A percentile compares a stretch with the other conserved stretches of the same genome.
phyloP scores from a whole-genome alignment of 768 basidiomycete species.

The Boletus patriciae region DNA sequence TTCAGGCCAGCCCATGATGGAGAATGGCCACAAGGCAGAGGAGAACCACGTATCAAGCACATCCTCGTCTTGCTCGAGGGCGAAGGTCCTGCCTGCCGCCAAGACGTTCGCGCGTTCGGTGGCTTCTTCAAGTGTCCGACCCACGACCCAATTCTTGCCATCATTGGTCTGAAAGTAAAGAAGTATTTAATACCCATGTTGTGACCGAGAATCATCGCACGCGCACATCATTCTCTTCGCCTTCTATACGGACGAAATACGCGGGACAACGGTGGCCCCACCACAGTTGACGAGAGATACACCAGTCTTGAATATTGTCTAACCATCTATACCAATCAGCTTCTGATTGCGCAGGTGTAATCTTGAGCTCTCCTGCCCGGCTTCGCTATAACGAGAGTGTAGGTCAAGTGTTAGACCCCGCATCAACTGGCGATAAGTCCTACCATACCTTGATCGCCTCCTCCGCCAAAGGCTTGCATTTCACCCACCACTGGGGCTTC shows the following conservation, averaged over 20 bases:
- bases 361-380: slow-evolving; percentile 78
- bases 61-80: slow-evolving; percentile 90
- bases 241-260: slow-evolving; percentile 87
- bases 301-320: slow-evolving; percentile 97
- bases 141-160: slow-evolving; percentile 89
- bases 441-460: slow-evolving; percentile 75
- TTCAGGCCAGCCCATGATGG: slow-evolving; percentile 97
- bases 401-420: not conserved
- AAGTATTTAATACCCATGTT: not conserved
- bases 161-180: slow-evolving; percentile 50
- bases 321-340: slow-evolving; percentile 97
- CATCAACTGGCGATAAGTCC: not conserved
- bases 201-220: not conserved
- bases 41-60: slow-evolving; percentile 99
- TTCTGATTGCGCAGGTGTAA: slow-evolving; percentile 83
- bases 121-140: slow-evolving; percentile 75
- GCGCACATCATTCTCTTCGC: slow-evolving; percentile 63
- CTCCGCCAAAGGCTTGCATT: slow-evolving; percentile 86
- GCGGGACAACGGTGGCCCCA: slow-evolving; percentile 98
- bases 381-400: slow-evolving; percentile 60
- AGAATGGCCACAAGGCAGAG: slow-evolving; percentile 95
- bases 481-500: slow-evolving; percentile 99
- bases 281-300: slow-evolving; percentile 98
- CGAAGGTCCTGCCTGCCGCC: slow-evolving; percentile 66
- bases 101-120: slow-evolving; percentile 68